phyloP scores from a whole-genome alignment of 306 rosid genomes.

The Rosa chinensis region DNA sequence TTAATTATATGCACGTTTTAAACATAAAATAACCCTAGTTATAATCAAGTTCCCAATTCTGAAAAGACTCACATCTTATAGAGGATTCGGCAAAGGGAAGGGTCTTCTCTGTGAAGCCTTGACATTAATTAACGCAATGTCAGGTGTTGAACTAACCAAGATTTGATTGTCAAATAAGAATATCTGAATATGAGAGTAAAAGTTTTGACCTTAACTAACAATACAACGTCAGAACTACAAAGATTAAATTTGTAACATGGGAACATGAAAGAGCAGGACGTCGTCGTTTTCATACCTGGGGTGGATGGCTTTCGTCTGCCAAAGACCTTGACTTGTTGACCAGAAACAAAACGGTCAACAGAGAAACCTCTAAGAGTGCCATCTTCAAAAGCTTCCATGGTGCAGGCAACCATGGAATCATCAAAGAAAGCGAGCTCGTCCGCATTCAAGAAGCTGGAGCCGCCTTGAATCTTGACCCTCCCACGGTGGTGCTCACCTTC shows the following conservation, averaged over 20 bases:
- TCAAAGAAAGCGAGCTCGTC: slow-evolving; percentile 84
- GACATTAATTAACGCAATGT: background rate
- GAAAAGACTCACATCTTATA: slow-evolving; percentile 53
- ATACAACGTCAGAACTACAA: background rate
- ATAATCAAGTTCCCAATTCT: background rate
- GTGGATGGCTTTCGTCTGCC: slow-evolving; percentile 76
- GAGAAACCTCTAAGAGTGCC: slow-evolving; percentile 81
- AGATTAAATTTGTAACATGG: background rate
- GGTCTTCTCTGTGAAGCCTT: slow-evolving; percentile 52
- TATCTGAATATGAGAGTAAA: background rate
- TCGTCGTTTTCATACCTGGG: slow-evolving; percentile 39
- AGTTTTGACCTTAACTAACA: background rate
- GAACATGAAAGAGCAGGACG: background rate
- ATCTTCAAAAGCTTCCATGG: slow-evolving; percentile 80
- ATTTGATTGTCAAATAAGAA: background rate
- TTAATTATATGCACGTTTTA: background rate
- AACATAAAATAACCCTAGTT: background rate
- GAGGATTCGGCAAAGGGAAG: slow-evolving; percentile 52
- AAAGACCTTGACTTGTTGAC: slow-evolving; percentile 86
- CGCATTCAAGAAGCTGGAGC: slow-evolving; percentile 66
- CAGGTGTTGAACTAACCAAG: background rate
- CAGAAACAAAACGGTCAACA: slow-evolving; percentile 80
- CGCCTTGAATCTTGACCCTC: slow-evolving; percentile 55
- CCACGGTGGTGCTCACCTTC: slow-evolving; percentile 81
- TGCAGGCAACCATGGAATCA: slow-evolving; percentile 76